phyloP scores from a whole-genome alignment of 2,329 filamentous ascomycete species.

The Leptoxyphium fumago region DNA sequence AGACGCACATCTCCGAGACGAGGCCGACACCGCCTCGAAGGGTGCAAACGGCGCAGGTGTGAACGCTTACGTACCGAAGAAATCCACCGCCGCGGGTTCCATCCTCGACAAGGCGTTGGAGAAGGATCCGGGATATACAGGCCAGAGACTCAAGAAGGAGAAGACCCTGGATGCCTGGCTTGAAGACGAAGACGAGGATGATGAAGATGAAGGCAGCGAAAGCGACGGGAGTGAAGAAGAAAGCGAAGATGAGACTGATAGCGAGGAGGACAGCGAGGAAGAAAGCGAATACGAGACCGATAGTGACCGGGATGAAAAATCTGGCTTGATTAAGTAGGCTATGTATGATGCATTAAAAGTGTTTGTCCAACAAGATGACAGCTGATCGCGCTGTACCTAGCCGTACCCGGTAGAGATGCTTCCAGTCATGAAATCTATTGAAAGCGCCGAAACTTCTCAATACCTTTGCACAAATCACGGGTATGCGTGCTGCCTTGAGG shows the following conservation, averaged over 20 bases:
- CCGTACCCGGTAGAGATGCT: too few relatives aligned
- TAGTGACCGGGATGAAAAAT: slow-evolving; percentile 22
- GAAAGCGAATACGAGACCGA: slow-evolving; percentile 26
- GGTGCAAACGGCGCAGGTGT: slow-evolving; percentile 20
- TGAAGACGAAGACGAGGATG: slow-evolving; percentile 51
- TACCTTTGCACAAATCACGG: too few relatives aligned
- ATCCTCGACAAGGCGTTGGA: slow-evolving; percentile 23
- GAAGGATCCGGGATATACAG: slow-evolving; percentile 22
- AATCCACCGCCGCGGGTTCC: slow-evolving; percentile 39
- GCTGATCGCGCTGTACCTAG: too few relatives aligned
- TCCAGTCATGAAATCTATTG: too few relatives aligned
- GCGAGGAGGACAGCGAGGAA: slow-evolving; percentile 34
- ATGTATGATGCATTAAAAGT: background rate
- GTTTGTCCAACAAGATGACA: too few relatives aligned
- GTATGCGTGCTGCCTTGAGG: too few relatives aligned
- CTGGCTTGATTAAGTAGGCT: slow-evolving; percentile 22
- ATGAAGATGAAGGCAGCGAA: slow-evolving; percentile 39
- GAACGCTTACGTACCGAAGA: slow-evolving; percentile 42
- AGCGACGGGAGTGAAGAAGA: slow-evolving; percentile 37
- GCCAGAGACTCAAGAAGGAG: slow-evolving; percentile 33
- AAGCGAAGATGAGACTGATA: slow-evolving; percentile 28
- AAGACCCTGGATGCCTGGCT: slow-evolving; percentile 93
- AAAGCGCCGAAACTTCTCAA: too few relatives aligned
- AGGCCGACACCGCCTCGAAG: slow-evolving; percentile 27
- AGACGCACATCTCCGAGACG: slow-evolving; percentile 55